Conservation (phyloP, 768 basidiomycete genomes). For the Trametes elegans region DNA sequence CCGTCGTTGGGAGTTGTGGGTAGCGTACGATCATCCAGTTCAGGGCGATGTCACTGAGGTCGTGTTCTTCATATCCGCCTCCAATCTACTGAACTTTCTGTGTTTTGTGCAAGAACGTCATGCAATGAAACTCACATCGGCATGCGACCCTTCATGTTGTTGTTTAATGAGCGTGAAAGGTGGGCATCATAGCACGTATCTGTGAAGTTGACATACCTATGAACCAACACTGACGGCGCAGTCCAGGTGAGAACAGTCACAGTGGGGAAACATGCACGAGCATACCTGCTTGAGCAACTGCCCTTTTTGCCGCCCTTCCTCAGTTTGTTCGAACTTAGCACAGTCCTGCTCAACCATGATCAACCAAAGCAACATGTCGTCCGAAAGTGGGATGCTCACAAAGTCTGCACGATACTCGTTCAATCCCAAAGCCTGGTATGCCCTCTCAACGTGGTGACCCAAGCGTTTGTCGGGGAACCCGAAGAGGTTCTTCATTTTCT, state of each 20-base stretch:
- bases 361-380: not conserved
- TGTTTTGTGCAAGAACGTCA: not conserved
- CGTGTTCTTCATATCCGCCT: conserved; percentile 67
- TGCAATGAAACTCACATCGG: conserved; percentile 26
- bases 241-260: not conserved
- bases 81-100: conserved; percentile 46
- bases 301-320: conserved; percentile 46
- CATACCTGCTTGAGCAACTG: conserved; percentile 63
- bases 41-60: conserved; percentile 63
- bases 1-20: not conserved
- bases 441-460: conserved; percentile 61
- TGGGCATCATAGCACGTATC: too few species aligned
- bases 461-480: conserved; percentile 62
- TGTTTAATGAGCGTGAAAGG: not conserved
- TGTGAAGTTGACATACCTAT: conserved; percentile 43
- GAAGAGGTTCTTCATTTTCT: conserved; percentile 50
- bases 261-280: not conserved
- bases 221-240: conserved; percentile 61
- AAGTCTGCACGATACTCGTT: conserved; percentile 69
- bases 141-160: conserved; percentile 25
- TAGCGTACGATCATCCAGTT: conserved; percentile 59
- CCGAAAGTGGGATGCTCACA: conserved; percentile 38
- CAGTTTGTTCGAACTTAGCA: conserved; percentile 61
- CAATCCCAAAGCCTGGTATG: conserved; percentile 69
- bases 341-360: conserved; percentile 43